Base-by-base conservation (phyloP, 1,284 basidiomycete species). In the Wallemia hederae region DNA sequence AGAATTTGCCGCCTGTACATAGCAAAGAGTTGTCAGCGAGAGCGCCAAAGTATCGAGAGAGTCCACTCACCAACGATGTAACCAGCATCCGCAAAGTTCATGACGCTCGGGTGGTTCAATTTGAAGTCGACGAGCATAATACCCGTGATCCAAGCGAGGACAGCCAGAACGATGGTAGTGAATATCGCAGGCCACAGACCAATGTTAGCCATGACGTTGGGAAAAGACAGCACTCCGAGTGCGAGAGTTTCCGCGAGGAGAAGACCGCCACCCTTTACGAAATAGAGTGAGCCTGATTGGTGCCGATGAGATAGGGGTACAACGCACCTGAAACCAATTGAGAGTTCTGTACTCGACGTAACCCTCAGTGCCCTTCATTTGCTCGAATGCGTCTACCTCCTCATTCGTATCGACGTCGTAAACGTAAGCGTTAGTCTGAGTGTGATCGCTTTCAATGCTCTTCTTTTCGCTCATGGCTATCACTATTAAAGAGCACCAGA, bases 81-180 rank as follows among this genome's bases (percentile, higher is more conserved):
- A 29, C 68, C 69, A 22, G 67, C 69, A 61, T 70, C 68, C 59
- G 66, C 68, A 39, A 65, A 68, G 64, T 69, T 66, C 68, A 69
- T 67, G 57, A 68, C 67, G 64, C 68, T 67, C 65, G 67, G 67
- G 63, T 70, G 66, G 24, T 63, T 63, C 58, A 67, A 56, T 63
- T 70, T 70, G 66, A 70, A 70, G 62, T 69, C 67, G 59, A 69
- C 65, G 65, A 68, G 65, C 62, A 68, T 69, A 64, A 65, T 68
- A 25, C 64, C 66, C 2, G 66, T 69, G 57, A 69, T 59, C 63
- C 67, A 70, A 17, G 68, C 66, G 14, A 70, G 62, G 22, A 63
- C 56, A 59, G 65, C 69, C 28, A 70, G 62, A 26, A 59, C 64
- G 55, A 69, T 25, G 2, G 67, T 69, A 25, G 66, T 62, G 55